phyloP scores from a whole-genome alignment of 2,329 filamentous ascomycete species.

The Lasiodiplodia sp. region DNA sequence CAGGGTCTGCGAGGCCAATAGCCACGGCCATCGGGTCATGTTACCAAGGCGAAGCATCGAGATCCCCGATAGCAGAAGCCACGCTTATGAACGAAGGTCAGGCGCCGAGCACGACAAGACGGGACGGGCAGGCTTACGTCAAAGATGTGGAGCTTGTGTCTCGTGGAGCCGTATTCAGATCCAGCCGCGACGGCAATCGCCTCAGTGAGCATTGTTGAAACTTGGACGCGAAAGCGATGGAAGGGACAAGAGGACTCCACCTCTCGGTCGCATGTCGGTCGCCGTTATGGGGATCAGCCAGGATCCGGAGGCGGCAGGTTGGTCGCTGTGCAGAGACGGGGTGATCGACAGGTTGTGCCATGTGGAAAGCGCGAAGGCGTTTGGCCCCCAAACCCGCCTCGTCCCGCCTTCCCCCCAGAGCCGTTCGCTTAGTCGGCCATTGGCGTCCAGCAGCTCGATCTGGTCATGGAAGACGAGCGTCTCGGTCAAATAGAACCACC shows the following conservation, averaged over 20 bases:
- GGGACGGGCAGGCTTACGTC: conserved; percentile 13
- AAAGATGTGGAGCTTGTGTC: conserved; percentile 18
- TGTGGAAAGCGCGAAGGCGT: not conserved
- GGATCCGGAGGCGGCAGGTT: no score
- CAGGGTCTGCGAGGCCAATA: not conserved
- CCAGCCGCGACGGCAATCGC: not conserved
- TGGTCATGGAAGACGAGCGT: conserved; percentile 7
- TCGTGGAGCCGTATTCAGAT: not conserved
- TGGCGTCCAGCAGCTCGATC: conserved; percentile 10
- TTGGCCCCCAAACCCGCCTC: conserved; percentile 11
- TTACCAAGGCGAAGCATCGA: not conserved
- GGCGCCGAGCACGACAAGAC: not conserved
- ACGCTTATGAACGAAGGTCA: conserved; percentile 9
- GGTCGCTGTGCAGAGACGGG: not conserved
- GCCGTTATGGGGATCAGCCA: not conserved
- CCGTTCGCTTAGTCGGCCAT: conserved; percentile 12
- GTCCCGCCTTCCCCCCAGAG: not conserved
- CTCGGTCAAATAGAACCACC: conserved; percentile 26
- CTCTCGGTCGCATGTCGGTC: not conserved
- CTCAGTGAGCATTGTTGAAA: not conserved
- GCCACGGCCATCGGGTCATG: not conserved
- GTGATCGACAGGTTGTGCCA: not conserved
- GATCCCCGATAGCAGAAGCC: not conserved
- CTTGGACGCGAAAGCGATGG: not conserved
- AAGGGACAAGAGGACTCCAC: not conserved